Percentiles rank a stretch among this genome's conserved stretches.
phyloP scores from a whole-genome alignment of 2,329 filamentous ascomycete species.

The Claviceps quebecensis region DNA sequence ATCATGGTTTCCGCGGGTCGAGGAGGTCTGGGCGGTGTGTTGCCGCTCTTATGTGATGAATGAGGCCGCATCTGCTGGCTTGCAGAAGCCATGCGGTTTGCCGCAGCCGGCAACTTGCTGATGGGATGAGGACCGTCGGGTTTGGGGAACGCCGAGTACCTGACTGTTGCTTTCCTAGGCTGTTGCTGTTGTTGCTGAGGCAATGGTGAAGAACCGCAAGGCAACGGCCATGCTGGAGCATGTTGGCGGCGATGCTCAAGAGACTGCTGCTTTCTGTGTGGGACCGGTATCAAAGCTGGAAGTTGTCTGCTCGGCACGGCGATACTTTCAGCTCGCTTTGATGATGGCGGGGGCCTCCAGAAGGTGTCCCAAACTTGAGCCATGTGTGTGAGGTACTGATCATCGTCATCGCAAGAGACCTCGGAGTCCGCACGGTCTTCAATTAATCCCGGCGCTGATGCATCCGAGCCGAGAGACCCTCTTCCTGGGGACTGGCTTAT shows the following conservation, averaged over 20 bases:
- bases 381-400: conserved; percentile 30
- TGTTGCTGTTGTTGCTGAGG: neutral
- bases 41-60: conserved; percentile 1
- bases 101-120: neutral
- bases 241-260: conserved; percentile 5
- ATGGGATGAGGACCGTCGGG: conserved; percentile 6
- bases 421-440: conserved; percentile 39
- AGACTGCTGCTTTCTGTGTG: conserved; percentile 8
- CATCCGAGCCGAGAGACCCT: conserved; percentile 27
- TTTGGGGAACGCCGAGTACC: conserved; percentile 30
- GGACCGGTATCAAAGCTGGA: conserved; percentile 18
- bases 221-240: conserved; percentile 15
- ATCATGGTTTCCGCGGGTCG: conserved; percentile 15
- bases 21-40: conserved; percentile 15
- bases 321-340: conserved; percentile 3
- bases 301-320: conserved; percentile 16
- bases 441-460: conserved; percentile 33
- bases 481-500: conserved; percentile 1
- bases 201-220: conserved; percentile 7
- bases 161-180: conserved; percentile 14
- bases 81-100: neutral
- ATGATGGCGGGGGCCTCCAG: conserved; percentile 17
- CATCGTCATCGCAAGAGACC: conserved; percentile 35
- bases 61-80: neutral
- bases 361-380: conserved; percentile 38